Evolutionary conservation across 306 rosid species (phyloP), one percentile per base, ranked within the genome.

Genomic region (Prunus dulcis): DNA sequence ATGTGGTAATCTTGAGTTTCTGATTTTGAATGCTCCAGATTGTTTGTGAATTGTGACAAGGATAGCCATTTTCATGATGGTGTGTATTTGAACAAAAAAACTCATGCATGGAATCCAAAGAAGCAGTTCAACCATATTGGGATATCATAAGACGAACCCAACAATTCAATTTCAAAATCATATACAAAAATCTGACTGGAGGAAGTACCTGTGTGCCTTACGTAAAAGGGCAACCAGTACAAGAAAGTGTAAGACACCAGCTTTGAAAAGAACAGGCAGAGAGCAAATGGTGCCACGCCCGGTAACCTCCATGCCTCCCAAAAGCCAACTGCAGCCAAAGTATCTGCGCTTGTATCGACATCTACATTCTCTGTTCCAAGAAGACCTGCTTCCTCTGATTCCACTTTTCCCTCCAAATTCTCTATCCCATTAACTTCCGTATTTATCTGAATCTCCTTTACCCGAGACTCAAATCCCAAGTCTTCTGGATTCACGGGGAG

Each of bases 161-260:
- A 25, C 18, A 20, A 38, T 22, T 38, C 28, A 65, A 32, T 27
- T 53, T 61, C 61, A 58, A 19, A 28, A 56, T 46, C 47, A 38
- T 49, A 72, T 14, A 22, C 6, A 17, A 28, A 30, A 15, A 32
- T 14, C 14, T 8, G 13, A 61, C 6, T 10, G 2, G 12, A 60
- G 28, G 27, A 53, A 68, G 50, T 81, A 88, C 86, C 89, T 76
- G 97, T 91, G 88, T 87, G 87, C 80, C 92, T 88, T 62, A 88
- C 86, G 90, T 93, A 93, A 85, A 89, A 93, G 77, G 98, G 98
- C 83, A 93, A 55, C 98, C 98, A 93, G 74, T 93, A 91, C 38
- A 91, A 85, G 74, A 91, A 93, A 74, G 97, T 91, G 87, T 89
- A 93, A 71, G 96, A 95, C 74, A 93, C 98, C n/a, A 93, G 84